Evolutionary conservation across 441 rosid species (phyloP).

Genomic region (Jatropha multifida): DNA sequence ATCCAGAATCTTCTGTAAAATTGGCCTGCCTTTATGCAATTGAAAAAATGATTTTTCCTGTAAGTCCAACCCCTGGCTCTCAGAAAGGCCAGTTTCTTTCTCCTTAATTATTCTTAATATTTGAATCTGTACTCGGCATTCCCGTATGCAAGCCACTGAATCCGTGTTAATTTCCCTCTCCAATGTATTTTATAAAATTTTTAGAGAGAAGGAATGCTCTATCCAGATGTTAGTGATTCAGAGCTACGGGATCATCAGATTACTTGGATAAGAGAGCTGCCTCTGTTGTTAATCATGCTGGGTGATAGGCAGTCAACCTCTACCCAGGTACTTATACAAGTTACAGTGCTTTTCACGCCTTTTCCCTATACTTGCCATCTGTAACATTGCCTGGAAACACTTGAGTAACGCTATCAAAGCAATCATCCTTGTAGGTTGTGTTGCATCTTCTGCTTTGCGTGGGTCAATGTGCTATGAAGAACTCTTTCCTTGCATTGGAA

Average conservation of each 20-base stretch:
- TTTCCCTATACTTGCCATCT: background rate
- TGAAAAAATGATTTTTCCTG: constrained; percentile 71
- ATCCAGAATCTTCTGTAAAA: constrained; percentile 62
- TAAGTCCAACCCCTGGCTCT: constrained; percentile 39
- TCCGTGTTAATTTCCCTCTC: background rate
- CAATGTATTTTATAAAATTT: background rate
- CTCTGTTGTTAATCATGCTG: background rate
- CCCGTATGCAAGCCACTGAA: background rate
- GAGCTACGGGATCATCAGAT: background rate
- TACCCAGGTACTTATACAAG: constrained; percentile 49
- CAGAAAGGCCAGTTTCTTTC: background rate
- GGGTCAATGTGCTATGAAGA: constrained; percentile 53
- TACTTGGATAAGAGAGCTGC: constrained; percentile 4
- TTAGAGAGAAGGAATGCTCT: background rate
- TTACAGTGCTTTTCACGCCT: background rate
- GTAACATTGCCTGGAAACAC: background rate
- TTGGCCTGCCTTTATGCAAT: constrained; percentile 61
- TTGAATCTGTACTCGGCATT: background rate
- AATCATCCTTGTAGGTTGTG: constrained; percentile 51
- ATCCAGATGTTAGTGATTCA: background rate
- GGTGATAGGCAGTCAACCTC: constrained; percentile 60
- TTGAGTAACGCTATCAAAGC: constrained; percentile 16
- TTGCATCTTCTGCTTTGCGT: constrained; percentile 66
- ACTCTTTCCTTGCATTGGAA: constrained; percentile 47
- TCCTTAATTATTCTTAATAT: background rate